phyloP scores from a whole-genome alignment of 305 asterid genomes.

The Ajuga reptans region DNA sequence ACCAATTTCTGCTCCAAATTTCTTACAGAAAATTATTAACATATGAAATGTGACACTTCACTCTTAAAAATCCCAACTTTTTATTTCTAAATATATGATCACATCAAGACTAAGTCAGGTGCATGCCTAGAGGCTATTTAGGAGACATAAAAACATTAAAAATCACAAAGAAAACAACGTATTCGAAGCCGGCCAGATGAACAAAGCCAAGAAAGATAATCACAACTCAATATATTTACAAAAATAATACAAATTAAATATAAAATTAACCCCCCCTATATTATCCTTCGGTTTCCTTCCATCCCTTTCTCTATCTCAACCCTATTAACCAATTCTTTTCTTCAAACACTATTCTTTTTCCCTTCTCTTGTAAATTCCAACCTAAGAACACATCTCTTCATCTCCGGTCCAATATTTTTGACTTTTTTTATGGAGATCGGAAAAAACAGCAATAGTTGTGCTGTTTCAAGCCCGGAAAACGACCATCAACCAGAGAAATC shows the following conservation, averaged over 20 bases:
- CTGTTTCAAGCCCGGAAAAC: slow-evolving; percentile 18
- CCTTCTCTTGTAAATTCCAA: slow-evolving; percentile 22
- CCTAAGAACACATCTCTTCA: slow-evolving; percentile 10
- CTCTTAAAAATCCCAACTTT: not conserved
- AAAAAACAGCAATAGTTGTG: slow-evolving; percentile 16
- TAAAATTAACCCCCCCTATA: not conserved
- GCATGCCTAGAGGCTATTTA: not conserved
- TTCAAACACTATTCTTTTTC: not conserved
- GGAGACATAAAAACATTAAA: slow-evolving; percentile 20
- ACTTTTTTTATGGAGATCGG: too few relatives aligned
- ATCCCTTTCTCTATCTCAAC: slow-evolving; percentile 25
- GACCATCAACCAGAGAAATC: slow-evolving; percentile 19
- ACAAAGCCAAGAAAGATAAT: slow-evolving; percentile 5
- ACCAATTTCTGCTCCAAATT: not conserved
- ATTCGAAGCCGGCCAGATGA: slow-evolving; percentile 31
- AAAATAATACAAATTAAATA: not conserved
- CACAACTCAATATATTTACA: slow-evolving; percentile 8
- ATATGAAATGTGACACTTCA: slow-evolving; percentile 18
- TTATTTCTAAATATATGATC: not conserved
- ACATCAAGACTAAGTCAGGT: slow-evolving; percentile 14
- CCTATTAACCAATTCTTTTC: slow-evolving; percentile 2
- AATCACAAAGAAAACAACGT: not conserved
- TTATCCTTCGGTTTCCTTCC: slow-evolving; percentile 15
- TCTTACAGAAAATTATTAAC: not conserved
- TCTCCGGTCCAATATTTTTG: too few relatives aligned